A percentile compares a stretch with the other conserved stretches of the same genome.
Evolutionary conservation across 2,329 filamentous ascomycete genomes (phyloP).

Genomic region (Stachybotrys echinatus): DNA sequence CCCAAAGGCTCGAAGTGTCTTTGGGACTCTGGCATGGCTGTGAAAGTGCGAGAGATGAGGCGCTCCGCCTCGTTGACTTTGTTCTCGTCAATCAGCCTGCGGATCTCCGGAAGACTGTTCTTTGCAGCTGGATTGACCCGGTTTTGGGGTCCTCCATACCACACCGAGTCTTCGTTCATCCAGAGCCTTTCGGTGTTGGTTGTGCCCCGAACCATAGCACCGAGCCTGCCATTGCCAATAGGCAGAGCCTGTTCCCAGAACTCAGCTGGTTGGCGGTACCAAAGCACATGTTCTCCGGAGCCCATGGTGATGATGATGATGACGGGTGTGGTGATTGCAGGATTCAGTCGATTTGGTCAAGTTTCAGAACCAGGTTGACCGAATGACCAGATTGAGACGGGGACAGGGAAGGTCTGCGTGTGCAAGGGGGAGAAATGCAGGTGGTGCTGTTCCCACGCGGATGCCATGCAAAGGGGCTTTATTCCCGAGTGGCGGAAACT

Average conservation of each 20-base stretch:
- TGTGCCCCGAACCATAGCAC: conserved; percentile 37
- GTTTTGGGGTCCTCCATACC: conserved; percentile 38
- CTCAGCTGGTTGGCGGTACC: conserved; percentile 12
- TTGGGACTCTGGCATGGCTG: conserved; percentile 16
- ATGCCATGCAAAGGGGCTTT: too few relatives aligned
- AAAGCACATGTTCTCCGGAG: conserved; percentile 1
- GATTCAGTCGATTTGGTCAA: too few relatives aligned
- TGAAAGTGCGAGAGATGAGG: conserved; percentile 14
- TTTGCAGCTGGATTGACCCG: conserved; percentile 29
- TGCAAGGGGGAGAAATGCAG: too few relatives aligned
- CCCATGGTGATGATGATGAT: background rate
- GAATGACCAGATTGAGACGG: too few relatives aligned
- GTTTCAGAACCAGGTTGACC: too few relatives aligned
- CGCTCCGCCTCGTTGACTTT: conserved; percentile 16
- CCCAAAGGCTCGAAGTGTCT: conserved; percentile 25
- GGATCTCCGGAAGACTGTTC: conserved; percentile 10
- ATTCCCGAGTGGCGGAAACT: too few relatives aligned
- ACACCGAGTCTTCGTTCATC: conserved; percentile 44
- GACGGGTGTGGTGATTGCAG: too few relatives aligned
- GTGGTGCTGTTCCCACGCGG: too few relatives aligned
- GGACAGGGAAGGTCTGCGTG: too few relatives aligned
- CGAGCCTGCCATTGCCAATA: conserved; percentile 41
- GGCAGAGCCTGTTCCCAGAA: conserved; percentile 32
- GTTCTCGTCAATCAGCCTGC: conserved; percentile 15
- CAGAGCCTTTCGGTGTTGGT: conserved; percentile 31